Percentiles rank a stretch among this genome's conserved stretches.
Evolutionary conservation across 1,284 basidiomycete genomes (phyloP).

Genomic region (Fomitopsis palustris): DNA sequence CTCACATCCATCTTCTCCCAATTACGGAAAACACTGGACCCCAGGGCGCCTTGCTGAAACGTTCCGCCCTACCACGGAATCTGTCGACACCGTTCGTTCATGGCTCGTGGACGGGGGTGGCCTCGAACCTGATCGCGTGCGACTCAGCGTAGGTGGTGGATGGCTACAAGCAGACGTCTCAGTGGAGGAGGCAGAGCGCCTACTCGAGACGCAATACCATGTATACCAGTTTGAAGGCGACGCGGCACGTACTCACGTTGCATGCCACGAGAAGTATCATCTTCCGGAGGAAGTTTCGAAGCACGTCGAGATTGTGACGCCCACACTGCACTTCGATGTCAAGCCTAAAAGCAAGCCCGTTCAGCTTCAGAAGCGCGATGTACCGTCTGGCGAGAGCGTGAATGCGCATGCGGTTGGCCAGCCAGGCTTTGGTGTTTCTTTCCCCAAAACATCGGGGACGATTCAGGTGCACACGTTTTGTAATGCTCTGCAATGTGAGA

Average conservation of each 20-base stretch:
- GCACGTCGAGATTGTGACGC: conserved; percentile 46
- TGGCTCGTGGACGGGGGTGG: conserved; percentile 38
- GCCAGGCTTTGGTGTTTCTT: conserved; percentile 23
- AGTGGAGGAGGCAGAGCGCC: conserved; percentile 40
- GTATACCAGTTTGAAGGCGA: conserved; percentile 37
- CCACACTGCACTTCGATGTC: conserved; percentile 44
- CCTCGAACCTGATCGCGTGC: conserved; percentile 29
- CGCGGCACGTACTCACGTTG: conserved; percentile 32
- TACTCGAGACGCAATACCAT: conserved; percentile 44
- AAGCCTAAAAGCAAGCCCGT: conserved; percentile 10
- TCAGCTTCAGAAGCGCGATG: background rate
- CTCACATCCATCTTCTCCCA: conserved; percentile 39
- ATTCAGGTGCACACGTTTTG: conserved; percentile 2
- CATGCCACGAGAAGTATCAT: conserved; percentile 39
- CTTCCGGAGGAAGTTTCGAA: conserved; percentile 40
- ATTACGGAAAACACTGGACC: conserved; percentile 43
- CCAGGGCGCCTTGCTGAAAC: conserved; percentile 33
- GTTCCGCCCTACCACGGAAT: conserved; percentile 41
- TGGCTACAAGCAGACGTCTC: conserved; percentile 45
- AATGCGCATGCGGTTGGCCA: conserved; percentile 16
- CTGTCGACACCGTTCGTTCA: conserved; percentile 36
- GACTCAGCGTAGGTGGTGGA: conserved; percentile 29
- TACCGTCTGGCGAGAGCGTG: background rate
- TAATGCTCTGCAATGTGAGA: background rate
- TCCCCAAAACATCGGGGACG: conserved; percentile 7